These are phyloP conservation scores for Yamadazyma scolyti DNA, from an alignment of 805 yeast species.

Conservation along the genomic window DNA sequence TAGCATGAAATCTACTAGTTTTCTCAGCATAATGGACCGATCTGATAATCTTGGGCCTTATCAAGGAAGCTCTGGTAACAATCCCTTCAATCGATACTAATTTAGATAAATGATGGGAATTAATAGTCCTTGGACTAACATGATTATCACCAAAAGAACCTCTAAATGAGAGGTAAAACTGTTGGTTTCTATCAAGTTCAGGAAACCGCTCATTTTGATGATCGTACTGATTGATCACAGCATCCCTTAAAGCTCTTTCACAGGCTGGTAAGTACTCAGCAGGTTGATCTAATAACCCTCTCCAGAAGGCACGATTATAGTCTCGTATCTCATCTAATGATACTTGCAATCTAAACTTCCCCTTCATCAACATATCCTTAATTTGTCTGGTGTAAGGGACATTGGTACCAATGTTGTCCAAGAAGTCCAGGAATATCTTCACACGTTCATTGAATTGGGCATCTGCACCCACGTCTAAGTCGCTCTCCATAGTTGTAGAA, in stretches of 20 bases:
- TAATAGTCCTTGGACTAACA: constrained; percentile 83
- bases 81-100: constrained; percentile 91
- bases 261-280: constrained; percentile 87
- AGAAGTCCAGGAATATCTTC: constrained; percentile 82
- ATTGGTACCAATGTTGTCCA: constrained; percentile 51
- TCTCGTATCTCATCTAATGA: constrained; percentile 85
- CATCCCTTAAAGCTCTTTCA: constrained; percentile 79
- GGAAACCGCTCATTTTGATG: constrained; percentile 48
- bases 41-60: constrained; percentile 86
- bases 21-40: constrained; percentile 91
- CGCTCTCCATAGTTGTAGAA: neutral
- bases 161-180: constrained; percentile 71
- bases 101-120: constrained; percentile 71
- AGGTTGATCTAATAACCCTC: constrained; percentile 70
- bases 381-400: constrained; percentile 69
- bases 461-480: constrained; percentile 19
- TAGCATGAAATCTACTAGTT: constrained; percentile 79
- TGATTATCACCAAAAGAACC: constrained; percentile 91
- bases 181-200: constrained; percentile 56
- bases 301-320: constrained; percentile 75
- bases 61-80: constrained; percentile 88
- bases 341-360: constrained; percentile 63
- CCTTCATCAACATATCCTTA: constrained; percentile 66
- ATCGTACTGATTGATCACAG: constrained; percentile 70
- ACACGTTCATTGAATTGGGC: constrained; percentile 75